Base-by-base conservation (phyloP, 345 rosid species). In the Streptanthus diversifolius region DNA sequence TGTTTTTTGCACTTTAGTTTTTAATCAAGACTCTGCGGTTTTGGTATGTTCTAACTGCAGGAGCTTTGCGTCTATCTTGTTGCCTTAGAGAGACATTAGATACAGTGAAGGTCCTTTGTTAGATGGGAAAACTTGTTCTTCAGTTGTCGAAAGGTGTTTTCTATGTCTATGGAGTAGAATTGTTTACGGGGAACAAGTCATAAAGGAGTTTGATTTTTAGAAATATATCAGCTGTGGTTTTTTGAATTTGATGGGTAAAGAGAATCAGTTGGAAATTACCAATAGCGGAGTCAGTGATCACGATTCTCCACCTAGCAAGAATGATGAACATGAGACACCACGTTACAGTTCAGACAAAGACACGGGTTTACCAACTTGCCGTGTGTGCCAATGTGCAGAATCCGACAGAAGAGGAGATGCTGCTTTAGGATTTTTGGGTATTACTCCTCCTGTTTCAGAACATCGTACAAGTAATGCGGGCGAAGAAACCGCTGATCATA, bases 321-420 rank as follows among this genome's bases (percentile, higher is more conserved):
- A 71, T 14, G 55, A 77, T 17, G 80, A 70, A 21, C 54, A 55
- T 24, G 72, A 71, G 71, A 67, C 63, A 29, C 83, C 93, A 9
- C 83, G 80, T 36, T 69, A 64, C 61, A 90, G 93, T 79, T 59
- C 82, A 41, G 98, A 93, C 75, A 92, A 75, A 77, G 98, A 92
- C 73, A 71, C 80, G 0, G 90, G 92, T 21, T 49, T 78, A 76
- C 79, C 89, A 52, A 77, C 88, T 62, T 93, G 98, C 57, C 98
- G 98, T 43, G 98, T 93, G 9, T 93, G 98, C 84, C 98, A 93
- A 8, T 93, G 97, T 75, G 81, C 79, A 57, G 97, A 93, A 83
- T 87, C 98, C 36, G 98, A 93, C 61, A 87, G 79, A 77, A 78
- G 83, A 63, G 98, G 98, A 58, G 98, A 93, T 78, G 84, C 78